phyloP scores from a whole-genome alignment of 2,329 filamentous ascomycete species.

The Xenoacremonium recifei region DNA sequence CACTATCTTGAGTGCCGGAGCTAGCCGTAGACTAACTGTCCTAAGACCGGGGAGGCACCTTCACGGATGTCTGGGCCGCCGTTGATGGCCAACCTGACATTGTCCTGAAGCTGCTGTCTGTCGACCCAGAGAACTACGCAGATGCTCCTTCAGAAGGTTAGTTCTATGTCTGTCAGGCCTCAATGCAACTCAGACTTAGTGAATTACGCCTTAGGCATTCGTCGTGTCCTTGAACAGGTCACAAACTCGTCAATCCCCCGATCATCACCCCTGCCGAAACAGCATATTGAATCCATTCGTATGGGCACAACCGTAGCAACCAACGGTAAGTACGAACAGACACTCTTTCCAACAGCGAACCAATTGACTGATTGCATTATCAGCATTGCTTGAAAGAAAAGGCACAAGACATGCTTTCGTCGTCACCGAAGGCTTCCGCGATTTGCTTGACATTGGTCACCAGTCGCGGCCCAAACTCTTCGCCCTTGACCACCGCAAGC shows the following conservation, averaged over 20 bases:
- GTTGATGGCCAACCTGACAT: conserved; percentile 7
- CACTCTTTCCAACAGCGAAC: conserved; percentile 35
- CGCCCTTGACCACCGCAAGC: conserved; percentile 65
- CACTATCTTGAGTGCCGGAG: too few relatives aligned
- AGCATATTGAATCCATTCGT: conserved; percentile 59
- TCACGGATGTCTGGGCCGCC: conserved; percentile 12
- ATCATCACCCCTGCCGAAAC: conserved; percentile 20
- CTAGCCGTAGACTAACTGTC: too few relatives aligned
- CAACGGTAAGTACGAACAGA: conserved; percentile 44
- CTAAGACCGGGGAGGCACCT: conserved; percentile 9
- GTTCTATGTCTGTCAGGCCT: conserved; percentile 25
- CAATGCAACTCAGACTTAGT: conserved; percentile 24
- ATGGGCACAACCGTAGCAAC: conserved; percentile 79
- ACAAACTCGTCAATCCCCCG: neutral
- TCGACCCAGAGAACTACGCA: conserved; percentile 68
- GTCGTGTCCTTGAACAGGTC: neutral
- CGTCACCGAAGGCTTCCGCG: conserved; percentile 53
- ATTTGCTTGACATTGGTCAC: conserved; percentile 70
- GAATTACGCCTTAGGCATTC: neutral
- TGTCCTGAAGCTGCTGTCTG: conserved; percentile 25
- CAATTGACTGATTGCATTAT: neutral
- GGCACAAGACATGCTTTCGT: conserved; percentile 69
- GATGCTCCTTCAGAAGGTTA: conserved; percentile 65
- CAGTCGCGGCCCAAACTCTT: conserved; percentile 72
- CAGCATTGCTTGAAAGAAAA: conserved; percentile 63